A percentile compares a stretch with the other conserved stretches of the same genome.
phyloP scores from a whole-genome alignment of 441 rosid species.

The Codiaeum variegatum region DNA sequence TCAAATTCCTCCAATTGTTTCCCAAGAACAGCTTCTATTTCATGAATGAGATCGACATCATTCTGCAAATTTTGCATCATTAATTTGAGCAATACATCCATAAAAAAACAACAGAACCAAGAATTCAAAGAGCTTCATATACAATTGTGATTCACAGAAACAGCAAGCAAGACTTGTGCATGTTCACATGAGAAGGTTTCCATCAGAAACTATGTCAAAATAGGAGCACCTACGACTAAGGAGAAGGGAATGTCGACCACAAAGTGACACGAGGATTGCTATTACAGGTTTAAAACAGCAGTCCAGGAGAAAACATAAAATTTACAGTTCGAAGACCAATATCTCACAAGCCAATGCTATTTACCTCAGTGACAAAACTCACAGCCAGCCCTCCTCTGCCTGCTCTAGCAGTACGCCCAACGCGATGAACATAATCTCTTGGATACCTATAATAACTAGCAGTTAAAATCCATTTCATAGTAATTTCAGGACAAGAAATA shows the following conservation, averaged over 20 bases:
- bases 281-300: not conserved
- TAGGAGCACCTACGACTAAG: too few species aligned
- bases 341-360: conserved; percentile 1
- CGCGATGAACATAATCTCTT: conserved; percentile 95
- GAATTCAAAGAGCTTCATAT: conserved; percentile 1
- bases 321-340: not conserved
- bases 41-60: conserved; percentile 34
- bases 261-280: too few species aligned
- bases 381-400: conserved; percentile 89
- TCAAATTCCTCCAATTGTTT: conserved; percentile 62
- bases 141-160: not conserved
- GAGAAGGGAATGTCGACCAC: too few species aligned
- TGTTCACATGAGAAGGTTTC: not conserved
- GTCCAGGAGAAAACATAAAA: not conserved
- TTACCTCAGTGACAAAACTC: conserved; percentile 79
- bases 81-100: conserved; percentile 19
- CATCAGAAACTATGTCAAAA: too few species aligned
- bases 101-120: not conserved
- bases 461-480: conserved; percentile 9
- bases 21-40: conserved; percentile 69
- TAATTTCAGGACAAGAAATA: not conserved
- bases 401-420: conserved; percentile 97
- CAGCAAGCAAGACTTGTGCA: not conserved
- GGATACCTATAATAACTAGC: conserved; percentile 47
- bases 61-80: conserved; percentile 44